Percentiles rank a stretch among this genome's conserved stretches.
Conservation (phyloP, 2,329 filamentous ascomycete genomes). For the Monilinia fructigena region DNA sequence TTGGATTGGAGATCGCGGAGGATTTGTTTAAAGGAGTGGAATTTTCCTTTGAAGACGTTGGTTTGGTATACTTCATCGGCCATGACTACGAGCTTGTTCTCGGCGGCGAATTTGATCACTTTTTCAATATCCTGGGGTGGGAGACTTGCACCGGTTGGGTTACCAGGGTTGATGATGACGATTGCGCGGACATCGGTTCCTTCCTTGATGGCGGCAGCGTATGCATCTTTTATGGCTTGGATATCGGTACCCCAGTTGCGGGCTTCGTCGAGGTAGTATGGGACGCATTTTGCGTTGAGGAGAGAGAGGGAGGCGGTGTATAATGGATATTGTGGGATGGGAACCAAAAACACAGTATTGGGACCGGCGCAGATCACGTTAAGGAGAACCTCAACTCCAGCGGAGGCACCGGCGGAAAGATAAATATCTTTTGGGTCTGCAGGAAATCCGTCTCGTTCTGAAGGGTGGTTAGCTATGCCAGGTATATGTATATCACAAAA, state of each 20-base stretch:
- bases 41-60: constrained; percentile 92
- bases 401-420: constrained; percentile 86
- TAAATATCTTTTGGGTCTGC: constrained; percentile 81
- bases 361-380: constrained; percentile 80
- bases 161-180: constrained; percentile 97
- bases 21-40: constrained; percentile 91
- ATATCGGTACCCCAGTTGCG: constrained; percentile 87
- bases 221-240: constrained; percentile 68
- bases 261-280: constrained; percentile 89
- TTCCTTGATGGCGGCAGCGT: constrained; percentile 70
- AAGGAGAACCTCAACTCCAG: constrained; percentile 90
- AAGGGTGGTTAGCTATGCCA: constrained; percentile 21
- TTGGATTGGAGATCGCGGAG: constrained; percentile 78
- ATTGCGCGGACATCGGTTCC: constrained; percentile 89
- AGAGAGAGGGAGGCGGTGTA: constrained; percentile 91
- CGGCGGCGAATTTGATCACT: constrained; percentile 82
- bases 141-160: constrained; percentile 90
- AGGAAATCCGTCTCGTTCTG: constrained; percentile 83
- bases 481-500: not conserved
- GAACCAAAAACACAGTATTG: constrained; percentile 79
- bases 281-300: constrained; percentile 81
- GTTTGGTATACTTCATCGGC: constrained; percentile 99
- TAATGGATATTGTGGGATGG: constrained; percentile 96
- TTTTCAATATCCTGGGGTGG: constrained; percentile 73
- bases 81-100: constrained; percentile 83